Percentiles rank a stretch among this genome's conserved stretches.
These are phyloP conservation scores for Tirmania nivea DNA, from an alignment of 495 filamentous ascomycete species.

Conservation along the genomic window DNA sequence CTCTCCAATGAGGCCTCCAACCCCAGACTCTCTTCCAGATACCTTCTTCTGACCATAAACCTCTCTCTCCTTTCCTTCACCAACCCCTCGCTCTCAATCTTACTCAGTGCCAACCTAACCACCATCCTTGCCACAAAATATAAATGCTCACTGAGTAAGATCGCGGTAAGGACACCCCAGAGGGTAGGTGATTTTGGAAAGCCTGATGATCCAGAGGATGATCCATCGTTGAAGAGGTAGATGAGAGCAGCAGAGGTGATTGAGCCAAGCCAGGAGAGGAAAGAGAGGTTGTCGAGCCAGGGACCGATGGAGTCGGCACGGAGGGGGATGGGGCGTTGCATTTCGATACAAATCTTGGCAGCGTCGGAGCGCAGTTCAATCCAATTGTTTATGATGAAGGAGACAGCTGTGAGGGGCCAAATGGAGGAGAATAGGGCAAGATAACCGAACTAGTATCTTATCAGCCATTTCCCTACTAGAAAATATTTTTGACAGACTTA, in stretches of 20 bases:
- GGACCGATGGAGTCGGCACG: conserved; percentile 86
- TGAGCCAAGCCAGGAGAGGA: conserved; percentile 80
- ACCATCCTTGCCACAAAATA: conserved; percentile 52
- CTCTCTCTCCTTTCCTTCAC: conserved; percentile 59
- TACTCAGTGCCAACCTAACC: conserved; percentile 46
- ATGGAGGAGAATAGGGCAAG: conserved; percentile 80
- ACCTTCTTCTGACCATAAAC: conserved; percentile 33
- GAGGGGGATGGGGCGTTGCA: conserved; percentile 66
- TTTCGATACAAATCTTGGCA: conserved; percentile 79
- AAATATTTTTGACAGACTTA: conserved; percentile 20
- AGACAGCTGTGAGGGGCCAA: conserved; percentile 74
- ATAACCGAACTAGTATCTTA: conserved; percentile 37
- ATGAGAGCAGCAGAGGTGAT: conserved; percentile 66
- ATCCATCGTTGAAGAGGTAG: conserved; percentile 57
- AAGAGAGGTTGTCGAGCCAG: conserved; percentile 71
- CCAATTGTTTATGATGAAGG: conserved; percentile 93
- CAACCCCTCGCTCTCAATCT: conserved; percentile 64
- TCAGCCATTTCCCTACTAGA: not conserved
- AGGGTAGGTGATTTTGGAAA: conserved; percentile 43
- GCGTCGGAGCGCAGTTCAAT: conserved; percentile 83
- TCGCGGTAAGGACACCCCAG: conserved; percentile 66
- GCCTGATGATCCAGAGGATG: conserved; percentile 27
- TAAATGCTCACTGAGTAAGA: conserved; percentile 71
- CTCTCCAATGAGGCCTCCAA: conserved; percentile 18
- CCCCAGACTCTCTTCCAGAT: conserved; percentile 27